Conservation (phyloP, 2,329 filamentous ascomycete species). For the Phaeosphaeriaceae sp. region DNA sequence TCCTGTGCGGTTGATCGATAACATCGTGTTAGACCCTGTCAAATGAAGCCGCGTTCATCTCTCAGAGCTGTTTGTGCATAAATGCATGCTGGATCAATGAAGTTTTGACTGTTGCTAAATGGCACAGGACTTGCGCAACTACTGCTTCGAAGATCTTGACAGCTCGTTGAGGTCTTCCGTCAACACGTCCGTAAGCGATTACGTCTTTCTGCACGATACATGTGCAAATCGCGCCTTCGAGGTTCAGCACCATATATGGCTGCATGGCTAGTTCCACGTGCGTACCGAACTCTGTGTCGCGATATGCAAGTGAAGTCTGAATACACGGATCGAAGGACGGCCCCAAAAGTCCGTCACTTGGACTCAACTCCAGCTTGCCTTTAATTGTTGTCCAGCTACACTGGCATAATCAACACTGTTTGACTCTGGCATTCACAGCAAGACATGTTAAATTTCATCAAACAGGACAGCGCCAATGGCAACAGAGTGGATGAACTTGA, state of each 20-base stretch:
- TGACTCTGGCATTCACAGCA: too few species aligned
- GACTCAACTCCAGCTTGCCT: neutral
- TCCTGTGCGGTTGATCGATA: constrained; percentile 89
- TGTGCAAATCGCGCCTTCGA: neutral
- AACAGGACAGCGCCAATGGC: too few species aligned
- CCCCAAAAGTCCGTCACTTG: neutral
- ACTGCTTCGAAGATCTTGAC: neutral
- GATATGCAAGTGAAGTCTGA: neutral
- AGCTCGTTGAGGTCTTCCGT: neutral
- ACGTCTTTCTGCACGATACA: neutral
- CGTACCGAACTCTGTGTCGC: neutral
- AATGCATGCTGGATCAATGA: neutral
- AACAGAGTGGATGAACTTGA: too few species aligned
- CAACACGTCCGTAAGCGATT: neutral
- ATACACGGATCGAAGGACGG: neutral
- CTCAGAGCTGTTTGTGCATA: neutral
- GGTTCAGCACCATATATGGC: too few species aligned
- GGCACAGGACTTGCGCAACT: neutral
- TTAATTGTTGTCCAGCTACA: neutral
- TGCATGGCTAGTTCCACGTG: neutral
- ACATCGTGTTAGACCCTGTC: constrained; percentile 69
- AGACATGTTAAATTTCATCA: too few species aligned
- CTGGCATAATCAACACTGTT: too few species aligned
- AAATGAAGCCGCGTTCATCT: constrained; percentile 11
- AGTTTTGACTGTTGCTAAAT: neutral